phyloP scores from a whole-genome alignment of 371 early-diverging fungal species.

The Mucor racemosus region DNA sequence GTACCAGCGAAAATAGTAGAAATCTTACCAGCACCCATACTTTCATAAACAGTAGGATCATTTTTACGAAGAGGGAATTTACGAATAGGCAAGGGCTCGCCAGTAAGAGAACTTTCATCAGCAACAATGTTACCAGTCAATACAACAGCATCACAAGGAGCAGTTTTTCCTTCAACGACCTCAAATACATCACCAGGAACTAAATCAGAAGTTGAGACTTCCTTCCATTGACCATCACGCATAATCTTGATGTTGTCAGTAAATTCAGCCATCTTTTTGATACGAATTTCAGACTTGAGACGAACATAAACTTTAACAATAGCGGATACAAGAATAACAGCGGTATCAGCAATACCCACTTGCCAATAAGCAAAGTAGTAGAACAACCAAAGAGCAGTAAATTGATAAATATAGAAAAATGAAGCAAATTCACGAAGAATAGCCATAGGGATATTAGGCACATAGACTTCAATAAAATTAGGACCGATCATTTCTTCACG shows the following conservation, averaged over 20 bases:
- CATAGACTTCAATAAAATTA: slow-evolving; percentile 71
- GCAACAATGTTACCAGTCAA: slow-evolving; percentile 72
- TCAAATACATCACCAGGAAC: slow-evolving; percentile 81
- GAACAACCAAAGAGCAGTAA: slow-evolving; percentile 76
- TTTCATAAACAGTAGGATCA: slow-evolving; percentile 36
- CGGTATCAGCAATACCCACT: slow-evolving; percentile 76
- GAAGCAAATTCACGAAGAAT: slow-evolving; percentile 69
- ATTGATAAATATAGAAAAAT: slow-evolving; percentile 83
- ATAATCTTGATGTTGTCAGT: slow-evolving; percentile 52
- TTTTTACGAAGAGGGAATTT: slow-evolving; percentile 61
- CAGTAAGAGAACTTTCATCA: slow-evolving; percentile 76
- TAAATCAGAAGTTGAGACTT: slow-evolving; percentile 56
- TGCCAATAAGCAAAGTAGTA: slow-evolving; percentile 76
- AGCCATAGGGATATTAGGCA: slow-evolving; percentile 60
- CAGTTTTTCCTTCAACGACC: slow-evolving; percentile 54
- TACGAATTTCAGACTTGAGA: slow-evolving; percentile 64
- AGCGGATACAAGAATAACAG: slow-evolving; percentile 73
- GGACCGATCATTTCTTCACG: slow-evolving; percentile 71
- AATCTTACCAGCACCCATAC: slow-evolving; percentile 53
- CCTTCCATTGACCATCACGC: slow-evolving; percentile 58
- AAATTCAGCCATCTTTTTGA: slow-evolving; percentile 72
- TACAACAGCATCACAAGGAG: slow-evolving; percentile 74
- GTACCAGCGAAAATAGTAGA: slow-evolving; percentile 61
- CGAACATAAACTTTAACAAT: slow-evolving; percentile 72
- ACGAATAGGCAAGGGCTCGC: slow-evolving; percentile 67